phyloP scores from a whole-genome alignment of 1,284 basidiomycete genomes.

The Malassezia globosa region DNA sequence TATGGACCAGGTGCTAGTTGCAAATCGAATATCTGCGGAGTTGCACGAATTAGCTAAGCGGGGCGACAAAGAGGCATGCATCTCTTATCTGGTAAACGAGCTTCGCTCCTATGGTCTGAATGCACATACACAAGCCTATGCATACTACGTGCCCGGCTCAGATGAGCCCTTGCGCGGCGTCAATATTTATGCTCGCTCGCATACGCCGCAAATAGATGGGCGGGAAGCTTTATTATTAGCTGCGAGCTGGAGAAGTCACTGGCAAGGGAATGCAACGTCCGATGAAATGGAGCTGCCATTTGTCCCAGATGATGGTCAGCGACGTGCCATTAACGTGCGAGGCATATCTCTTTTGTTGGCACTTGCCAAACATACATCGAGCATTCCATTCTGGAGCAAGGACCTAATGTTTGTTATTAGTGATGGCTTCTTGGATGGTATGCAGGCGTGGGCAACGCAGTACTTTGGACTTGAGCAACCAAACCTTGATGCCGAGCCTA shows the following conservation, averaged over 20 bases:
- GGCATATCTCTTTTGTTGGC: constrained; percentile 74
- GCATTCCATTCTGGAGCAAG: constrained; percentile 30
- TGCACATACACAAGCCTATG: constrained; percentile 18
- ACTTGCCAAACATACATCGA: constrained; percentile 66
- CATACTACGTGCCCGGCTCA: constrained; percentile 12
- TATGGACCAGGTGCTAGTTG: constrained; percentile 29
- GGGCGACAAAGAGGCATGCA: constrained; percentile 12
- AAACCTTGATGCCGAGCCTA: constrained; percentile 60
- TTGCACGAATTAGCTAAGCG: constrained; percentile 8
- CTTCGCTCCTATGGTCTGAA: constrained; percentile 30
- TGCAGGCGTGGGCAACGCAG: constrained; percentile 75
- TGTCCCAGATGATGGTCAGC: constrained; percentile 4
- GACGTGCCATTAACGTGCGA: constrained; percentile 63
- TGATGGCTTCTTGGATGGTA: constrained; percentile 77
- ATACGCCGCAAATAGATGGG: constrained; percentile 73
- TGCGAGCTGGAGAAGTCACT: constrained; percentile 48
- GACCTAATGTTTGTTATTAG: constrained; percentile 82
- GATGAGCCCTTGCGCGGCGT: constrained; percentile 51
- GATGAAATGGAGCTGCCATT: constrained; percentile 6
- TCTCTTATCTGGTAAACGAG: constrained; percentile 23
- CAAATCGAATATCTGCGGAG: constrained; percentile 28
- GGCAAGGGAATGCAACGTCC: constrained; percentile 16
- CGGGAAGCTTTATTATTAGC: constrained; percentile 59
- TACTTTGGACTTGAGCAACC: constrained; percentile 63
- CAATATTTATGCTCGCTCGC: constrained; percentile 71